A percentile compares a stretch with the other conserved stretches of the same genome.
Conservation (phyloP, 169 alveolate genomes). For the Plasmodium inui region DNA sequence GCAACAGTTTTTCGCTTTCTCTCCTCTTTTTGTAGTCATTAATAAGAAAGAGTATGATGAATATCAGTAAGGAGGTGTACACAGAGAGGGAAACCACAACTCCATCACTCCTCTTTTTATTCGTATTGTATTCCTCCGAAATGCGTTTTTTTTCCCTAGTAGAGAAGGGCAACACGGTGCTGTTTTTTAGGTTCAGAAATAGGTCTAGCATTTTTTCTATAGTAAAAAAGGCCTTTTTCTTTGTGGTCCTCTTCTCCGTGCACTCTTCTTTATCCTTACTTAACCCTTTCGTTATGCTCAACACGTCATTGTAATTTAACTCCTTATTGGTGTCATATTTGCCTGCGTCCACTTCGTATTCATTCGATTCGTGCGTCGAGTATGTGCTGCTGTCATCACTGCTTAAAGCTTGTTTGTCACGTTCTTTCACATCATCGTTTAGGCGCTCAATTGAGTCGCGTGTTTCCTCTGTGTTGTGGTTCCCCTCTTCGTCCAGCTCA, state of each 20-base stretch:
- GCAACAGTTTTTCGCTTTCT: constrained; percentile 33
- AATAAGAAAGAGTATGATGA: constrained; percentile 34
- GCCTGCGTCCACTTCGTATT: constrained; percentile 23
- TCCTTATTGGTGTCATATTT: not conserved
- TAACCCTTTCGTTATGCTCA: constrained; percentile 5
- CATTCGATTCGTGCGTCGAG: constrained; percentile 7
- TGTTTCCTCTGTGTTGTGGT: not conserved
- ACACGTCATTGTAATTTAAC: constrained; percentile 36
- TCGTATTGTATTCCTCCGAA: constrained; percentile 34
- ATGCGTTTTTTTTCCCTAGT: constrained; percentile 54
- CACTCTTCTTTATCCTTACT: not conserved
- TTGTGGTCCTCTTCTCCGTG: not conserved
- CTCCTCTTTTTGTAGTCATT: constrained; percentile 34
- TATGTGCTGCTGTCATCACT: not conserved
- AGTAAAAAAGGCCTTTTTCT: constrained; percentile 15
- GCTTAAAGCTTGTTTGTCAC: not conserved
- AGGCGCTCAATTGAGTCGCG: not conserved
- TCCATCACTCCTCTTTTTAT: constrained; percentile 2
- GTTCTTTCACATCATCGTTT: not conserved
- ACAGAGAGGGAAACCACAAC: constrained; percentile 25
- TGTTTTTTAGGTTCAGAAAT: constrained; percentile 25
- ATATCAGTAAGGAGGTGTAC: constrained; percentile 10
- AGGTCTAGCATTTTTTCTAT: constrained; percentile 50
- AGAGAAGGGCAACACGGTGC: constrained; percentile 46
- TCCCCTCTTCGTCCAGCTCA: not conserved